Conservation (phyloP, 345 rosid species). For the Garcia nutans region DNA sequence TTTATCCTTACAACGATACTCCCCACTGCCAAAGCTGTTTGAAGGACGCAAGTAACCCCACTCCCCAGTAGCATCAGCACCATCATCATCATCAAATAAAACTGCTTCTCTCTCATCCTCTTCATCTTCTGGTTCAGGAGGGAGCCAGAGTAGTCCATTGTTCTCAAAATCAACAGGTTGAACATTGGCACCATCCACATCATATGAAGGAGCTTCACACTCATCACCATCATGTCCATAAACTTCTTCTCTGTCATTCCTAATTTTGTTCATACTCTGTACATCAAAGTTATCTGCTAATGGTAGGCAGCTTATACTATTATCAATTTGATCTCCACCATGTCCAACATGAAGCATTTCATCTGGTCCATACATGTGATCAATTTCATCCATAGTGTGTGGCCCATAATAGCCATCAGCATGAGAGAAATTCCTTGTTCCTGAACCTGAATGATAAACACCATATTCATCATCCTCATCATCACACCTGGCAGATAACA, state of each 20-base stretch:
- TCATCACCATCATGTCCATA: constrained; percentile 52
- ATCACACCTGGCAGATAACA: constrained; percentile 50
- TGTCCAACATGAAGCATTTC: constrained; percentile 44
- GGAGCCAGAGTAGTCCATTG: constrained; percentile 80
- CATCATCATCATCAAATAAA: constrained; percentile 60
- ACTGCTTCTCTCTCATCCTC: constrained; percentile 77
- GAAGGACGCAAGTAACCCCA: constrained; percentile 67
- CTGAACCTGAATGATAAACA: constrained; percentile 52
- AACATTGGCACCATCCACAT: constrained; percentile 39
- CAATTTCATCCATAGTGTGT: constrained; percentile 35
- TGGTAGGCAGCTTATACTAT: constrained; percentile 51
- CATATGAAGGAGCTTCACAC: constrained; percentile 49
- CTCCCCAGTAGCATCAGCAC: constrained; percentile 67
- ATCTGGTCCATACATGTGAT: constrained; percentile 48
- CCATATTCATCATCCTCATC: constrained; percentile 62
- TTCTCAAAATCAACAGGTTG: constrained; percentile 88
- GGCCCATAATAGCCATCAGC: constrained; percentile 50
- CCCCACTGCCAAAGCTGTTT: constrained; percentile 75
- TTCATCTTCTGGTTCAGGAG: constrained; percentile 95
- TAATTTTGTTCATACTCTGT: constrained; percentile 39
- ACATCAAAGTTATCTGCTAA: constrained; percentile 41
- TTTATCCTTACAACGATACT: constrained; percentile 51
- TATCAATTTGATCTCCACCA: constrained; percentile 41
- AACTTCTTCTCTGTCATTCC: constrained; percentile 41
- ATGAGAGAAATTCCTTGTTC: constrained; percentile 45